Percentiles rank a stretch among this genome's conserved stretches.
Conservation (phyloP, 805 yeast species). For the Maudiozyma turicensis region DNA sequence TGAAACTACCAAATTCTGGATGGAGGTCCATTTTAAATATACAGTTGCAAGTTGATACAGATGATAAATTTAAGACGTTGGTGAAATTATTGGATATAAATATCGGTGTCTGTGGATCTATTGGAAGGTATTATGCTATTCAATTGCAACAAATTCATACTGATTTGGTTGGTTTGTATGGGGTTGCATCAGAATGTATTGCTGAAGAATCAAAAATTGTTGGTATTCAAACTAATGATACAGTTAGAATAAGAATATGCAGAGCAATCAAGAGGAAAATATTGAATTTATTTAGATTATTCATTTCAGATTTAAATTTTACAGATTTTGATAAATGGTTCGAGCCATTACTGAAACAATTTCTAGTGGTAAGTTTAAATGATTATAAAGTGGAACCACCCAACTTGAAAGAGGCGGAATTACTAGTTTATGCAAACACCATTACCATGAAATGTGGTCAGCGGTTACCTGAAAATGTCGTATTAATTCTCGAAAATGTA, state of each 20-base stretch:
- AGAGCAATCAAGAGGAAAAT: constrained; percentile 91
- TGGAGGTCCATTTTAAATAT: constrained; percentile 80
- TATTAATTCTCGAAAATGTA: constrained; percentile 71
- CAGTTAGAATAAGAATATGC: constrained; percentile 84
- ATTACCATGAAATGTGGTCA: constrained; percentile 71
- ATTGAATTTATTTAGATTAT: constrained; percentile 73
- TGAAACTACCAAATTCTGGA: constrained; percentile 84
- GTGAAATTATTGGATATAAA: constrained; percentile 89
- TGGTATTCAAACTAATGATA: constrained; percentile 76
- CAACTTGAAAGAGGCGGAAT: constrained; percentile 94
- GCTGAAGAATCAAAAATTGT: constrained; percentile 62
- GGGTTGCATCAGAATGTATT: constrained; percentile 74
- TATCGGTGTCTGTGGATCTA: constrained; percentile 83
- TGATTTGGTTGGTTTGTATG: constrained; percentile 79
- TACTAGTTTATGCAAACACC: constrained; percentile 80
- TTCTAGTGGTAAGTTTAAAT: constrained; percentile 69
- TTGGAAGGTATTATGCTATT: constrained; percentile 78
- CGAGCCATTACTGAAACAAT: constrained; percentile 64
- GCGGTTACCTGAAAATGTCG: constrained; percentile 61
- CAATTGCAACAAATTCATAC: constrained; percentile 76
- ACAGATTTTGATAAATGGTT: constrained; percentile 73
- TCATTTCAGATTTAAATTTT: constrained; percentile 55
- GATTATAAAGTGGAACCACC: constrained; percentile 82
- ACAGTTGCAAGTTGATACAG: constrained; percentile 57
- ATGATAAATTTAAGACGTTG: constrained; percentile 77